Percentiles rank a stretch among this genome's conserved stretches.
Evolutionary conservation across 345 rosid species (phyloP).

Genomic region (Hypericum androsaemum): DNA sequence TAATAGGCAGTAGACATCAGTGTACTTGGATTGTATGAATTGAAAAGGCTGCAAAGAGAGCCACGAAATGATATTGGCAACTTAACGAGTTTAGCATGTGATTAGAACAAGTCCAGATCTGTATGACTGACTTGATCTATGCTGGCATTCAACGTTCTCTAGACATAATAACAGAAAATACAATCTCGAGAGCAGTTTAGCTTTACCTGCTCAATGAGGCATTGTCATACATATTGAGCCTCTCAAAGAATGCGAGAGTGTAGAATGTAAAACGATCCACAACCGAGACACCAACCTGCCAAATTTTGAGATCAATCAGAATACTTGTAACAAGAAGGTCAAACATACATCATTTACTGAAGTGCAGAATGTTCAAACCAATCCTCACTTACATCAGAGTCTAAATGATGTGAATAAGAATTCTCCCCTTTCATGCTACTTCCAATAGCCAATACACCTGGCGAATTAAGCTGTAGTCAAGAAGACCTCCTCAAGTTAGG

Average conservation of each 20-base stretch:
- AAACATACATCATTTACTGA: too few species aligned
- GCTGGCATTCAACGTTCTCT: not conserved
- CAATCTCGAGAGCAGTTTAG: not conserved
- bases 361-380: too few species aligned
- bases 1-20: slow-evolving; percentile 87
- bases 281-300: slow-evolving; percentile 91
- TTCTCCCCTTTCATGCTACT: slow-evolving; percentile 97
- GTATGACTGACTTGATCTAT: not conserved
- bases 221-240: slow-evolving; percentile 75
- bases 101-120: too few species aligned
- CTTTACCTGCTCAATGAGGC: slow-evolving; percentile 84
- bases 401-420: slow-evolving; percentile 96
- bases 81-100: too few species aligned
- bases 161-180: not conserved
- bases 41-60: slow-evolving; percentile 59
- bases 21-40: slow-evolving; percentile 56
- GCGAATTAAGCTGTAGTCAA: slow-evolving; percentile 64
- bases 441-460: slow-evolving; percentile 92
- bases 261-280: slow-evolving; percentile 93
- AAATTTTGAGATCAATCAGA: not conserved
- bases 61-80: too few species aligned
- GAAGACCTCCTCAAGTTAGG: not conserved
- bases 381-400: slow-evolving; percentile 65
- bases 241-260: slow-evolving; percentile 91
- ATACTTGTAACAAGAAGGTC: slow-evolving; percentile 3